Percentiles rank a stretch among this genome's conserved stretches.
These are phyloP conservation scores for Chenopodium suecicum DNA, from an alignment of 148 eudicot genomes.

Conservation along the genomic window DNA sequence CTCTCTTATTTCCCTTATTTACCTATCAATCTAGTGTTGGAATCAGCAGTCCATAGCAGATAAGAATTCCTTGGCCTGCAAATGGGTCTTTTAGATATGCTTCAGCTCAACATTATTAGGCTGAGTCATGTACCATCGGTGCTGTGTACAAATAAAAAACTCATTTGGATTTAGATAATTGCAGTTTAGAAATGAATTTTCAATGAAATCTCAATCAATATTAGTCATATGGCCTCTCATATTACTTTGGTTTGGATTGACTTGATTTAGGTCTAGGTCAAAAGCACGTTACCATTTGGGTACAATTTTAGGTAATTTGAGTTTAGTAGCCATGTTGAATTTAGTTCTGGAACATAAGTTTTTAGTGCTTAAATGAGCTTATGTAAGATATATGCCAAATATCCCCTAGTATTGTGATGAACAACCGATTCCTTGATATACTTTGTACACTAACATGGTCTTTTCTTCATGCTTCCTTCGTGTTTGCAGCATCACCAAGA, in stretches of 20 bases:
- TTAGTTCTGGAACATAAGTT: not conserved
- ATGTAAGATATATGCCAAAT: not conserved
- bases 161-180: no score
- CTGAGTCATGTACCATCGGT: not conserved
- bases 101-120: not conserved
- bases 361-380: not conserved
- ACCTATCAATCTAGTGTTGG: no score
- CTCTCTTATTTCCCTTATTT: no score
- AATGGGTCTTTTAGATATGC: no score
- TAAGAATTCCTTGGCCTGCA: no score
- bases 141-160: no score
- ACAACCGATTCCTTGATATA: not conserved
- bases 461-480: not conserved
- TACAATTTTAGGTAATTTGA: not conserved
- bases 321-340: not conserved
- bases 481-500: slow-evolving; percentile 27
- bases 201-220: no score
- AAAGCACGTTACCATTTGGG: not conserved
- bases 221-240: no score
- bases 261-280: not conserved
- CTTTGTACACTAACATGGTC: not conserved
- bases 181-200: not conserved
- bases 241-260: not conserved
- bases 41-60: no score
- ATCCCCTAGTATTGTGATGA: not conserved